Percentiles rank a stretch among this genome's conserved stretches.
Evolutionary conservation across 306 rosid species (phyloP).

Genomic region (Dryas octopetala): DNA sequence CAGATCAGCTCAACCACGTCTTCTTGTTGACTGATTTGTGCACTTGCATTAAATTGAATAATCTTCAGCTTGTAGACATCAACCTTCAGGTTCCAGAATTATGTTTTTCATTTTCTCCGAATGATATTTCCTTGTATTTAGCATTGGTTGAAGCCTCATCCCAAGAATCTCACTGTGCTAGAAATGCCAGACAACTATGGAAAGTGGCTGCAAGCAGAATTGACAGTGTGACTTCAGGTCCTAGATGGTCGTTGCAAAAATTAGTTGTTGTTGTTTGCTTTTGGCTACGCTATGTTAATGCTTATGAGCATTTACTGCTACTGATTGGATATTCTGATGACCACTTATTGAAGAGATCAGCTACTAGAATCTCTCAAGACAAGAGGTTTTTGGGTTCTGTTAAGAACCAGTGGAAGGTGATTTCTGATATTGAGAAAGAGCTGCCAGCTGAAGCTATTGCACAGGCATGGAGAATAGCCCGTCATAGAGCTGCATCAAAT

Average conservation of each 20-base stretch:
- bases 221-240: slow-evolving; percentile 38
- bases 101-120: slow-evolving; percentile 51
- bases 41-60: slow-evolving; percentile 44
- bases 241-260: slow-evolving; percentile 52
- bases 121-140: slow-evolving; percentile 49
- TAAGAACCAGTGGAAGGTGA: slow-evolving; percentile 55
- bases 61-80: slow-evolving; percentile 54
- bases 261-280: slow-evolving; percentile 49
- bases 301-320: slow-evolving; percentile 60
- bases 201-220: slow-evolving; percentile 71
- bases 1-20: slow-evolving; percentile 26
- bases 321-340: slow-evolving; percentile 60
- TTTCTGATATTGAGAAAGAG: slow-evolving; percentile 67
- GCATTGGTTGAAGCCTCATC: slow-evolving; percentile 47
- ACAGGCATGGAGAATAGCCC: slow-evolving; percentile 78
- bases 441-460: slow-evolving; percentile 74
- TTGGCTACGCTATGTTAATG: slow-evolving; percentile 75
- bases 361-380: slow-evolving; percentile 44
- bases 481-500: slow-evolving; percentile 62
- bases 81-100: slow-evolving; percentile 62
- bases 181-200: slow-evolving; percentile 83
- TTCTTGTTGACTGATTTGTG: slow-evolving; percentile 47
- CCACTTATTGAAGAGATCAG: slow-evolving; percentile 42
- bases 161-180: slow-evolving; percentile 41
- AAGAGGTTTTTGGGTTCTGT: slow-evolving; percentile 47